Base-by-base conservation (phyloP, 73 alveolate genomes). In the Symbiodinium natans region DNA sequence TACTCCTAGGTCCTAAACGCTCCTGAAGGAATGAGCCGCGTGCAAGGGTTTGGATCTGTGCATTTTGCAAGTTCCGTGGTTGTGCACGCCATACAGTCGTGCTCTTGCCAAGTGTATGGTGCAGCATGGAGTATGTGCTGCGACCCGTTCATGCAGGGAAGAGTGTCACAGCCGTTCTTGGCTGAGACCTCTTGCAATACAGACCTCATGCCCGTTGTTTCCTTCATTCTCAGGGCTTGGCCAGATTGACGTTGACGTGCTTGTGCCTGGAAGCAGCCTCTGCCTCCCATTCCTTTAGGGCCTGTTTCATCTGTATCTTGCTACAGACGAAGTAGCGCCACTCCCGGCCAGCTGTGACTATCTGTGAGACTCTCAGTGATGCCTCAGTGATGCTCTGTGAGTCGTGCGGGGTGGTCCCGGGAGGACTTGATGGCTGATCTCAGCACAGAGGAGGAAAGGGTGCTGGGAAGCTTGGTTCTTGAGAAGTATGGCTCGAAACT, bases 341-440 rank as follows among this genome's bases (percentile, higher is more conserved):
- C n/a, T n/a, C n/a, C n/a, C n/a, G n/a, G n/a, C n/a, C n/a, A n/a
- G n/a, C n/a, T n/a, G n/a, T n/a, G n/a, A n/a, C n/a, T n/a, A n/a
- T n/a, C n/a, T n/a, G n/a, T n/a, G n/a, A n/a, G n/a, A n/a, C n/a
- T n/a, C n/a, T n/a, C n/a, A n/a, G n/a, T n/a, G n/a, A n/a, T n/a
- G n/a, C n/a, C n/a, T n/a, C n/a, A n/a, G n/a, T n/a, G n/a, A n/a
- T n/a, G n/a, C n/a, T n/a, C n/a, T n/a, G 74, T 21, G 21, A 21
- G 74, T 54, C 21, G 21, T 54, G 74, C n/a, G n/a, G n/a, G n/a
- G n/a, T n/a, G n/a, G n/a, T n/a, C n/a, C 63, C 40, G 40, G 86
- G 75, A 89, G 95, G 95, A 89, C 39, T 23, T 41, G n/a, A 59
- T 89, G 95, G 95, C 85, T 36, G 95, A 89, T 41, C 39, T 89